Percentiles rank a stretch among this genome's conserved stretches.
Evolutionary conservation across 768 basidiomycete species (phyloP).

Genomic region (Nidula microcarpa): DNA sequence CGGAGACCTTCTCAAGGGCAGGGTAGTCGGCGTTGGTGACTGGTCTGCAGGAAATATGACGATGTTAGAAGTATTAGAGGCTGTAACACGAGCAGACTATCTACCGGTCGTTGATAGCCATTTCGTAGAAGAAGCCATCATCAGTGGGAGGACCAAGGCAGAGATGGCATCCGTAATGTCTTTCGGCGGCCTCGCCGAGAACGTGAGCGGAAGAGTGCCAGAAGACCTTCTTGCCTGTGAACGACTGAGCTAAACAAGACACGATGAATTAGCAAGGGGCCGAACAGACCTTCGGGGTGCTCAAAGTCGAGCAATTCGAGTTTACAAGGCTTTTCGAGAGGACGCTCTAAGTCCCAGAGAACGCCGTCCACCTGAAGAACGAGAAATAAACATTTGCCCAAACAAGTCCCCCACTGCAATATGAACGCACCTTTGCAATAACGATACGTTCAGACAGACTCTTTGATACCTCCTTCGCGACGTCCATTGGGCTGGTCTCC

Average conservation of each 20-base stretch:
- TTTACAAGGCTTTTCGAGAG: slow-evolving; percentile 80
- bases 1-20: slow-evolving; percentile 82
- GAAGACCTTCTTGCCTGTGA: slow-evolving; percentile 89
- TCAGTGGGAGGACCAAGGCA: slow-evolving; percentile 97
- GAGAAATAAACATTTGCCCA: not conserved
- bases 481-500: slow-evolving; percentile 91
- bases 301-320: slow-evolving; percentile 92
- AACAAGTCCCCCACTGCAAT: not conserved
- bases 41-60: slow-evolving; percentile 38
- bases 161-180: slow-evolving; percentile 95
- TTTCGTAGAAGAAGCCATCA: slow-evolving; percentile 99
- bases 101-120: slow-evolving; percentile 83
- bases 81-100: slow-evolving; percentile 1
- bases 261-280: not conserved
- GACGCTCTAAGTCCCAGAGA: slow-evolving; percentile 94
- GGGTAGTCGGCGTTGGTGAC: slow-evolving; percentile 85
- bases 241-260: not conserved
- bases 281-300: slow-evolving; percentile 68
- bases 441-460: slow-evolving; percentile 85
- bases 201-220: slow-evolving; percentile 99
- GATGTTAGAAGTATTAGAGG: slow-evolving; percentile 2
- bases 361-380: slow-evolving; percentile 66
- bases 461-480: slow-evolving; percentile 86
- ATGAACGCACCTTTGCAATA: slow-evolving; percentile 76
- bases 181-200: slow-evolving; percentile 92